These are phyloP conservation scores for Aspergillus tanneri DNA, from an alignment of 2,329 filamentous ascomycete species.

Conservation along the genomic window DNA sequence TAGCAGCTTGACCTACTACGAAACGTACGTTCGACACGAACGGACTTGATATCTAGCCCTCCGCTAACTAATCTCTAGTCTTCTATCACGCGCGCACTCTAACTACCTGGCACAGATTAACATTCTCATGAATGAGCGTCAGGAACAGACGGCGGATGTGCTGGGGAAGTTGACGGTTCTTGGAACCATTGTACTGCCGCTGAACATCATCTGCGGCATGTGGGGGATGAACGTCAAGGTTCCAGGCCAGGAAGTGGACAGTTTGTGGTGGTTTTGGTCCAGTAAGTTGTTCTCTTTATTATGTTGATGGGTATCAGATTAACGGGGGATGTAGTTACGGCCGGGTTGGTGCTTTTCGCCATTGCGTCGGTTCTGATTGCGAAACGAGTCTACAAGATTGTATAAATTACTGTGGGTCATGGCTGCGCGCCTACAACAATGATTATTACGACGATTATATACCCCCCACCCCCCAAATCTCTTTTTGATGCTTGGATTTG, in stretches of 20 bases:
- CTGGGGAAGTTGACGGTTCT: conserved; percentile 92
- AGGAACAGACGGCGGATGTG: conserved; percentile 93
- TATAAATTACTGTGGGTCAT: conserved; percentile 43
- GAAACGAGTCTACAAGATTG: conserved; percentile 79
- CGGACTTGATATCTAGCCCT: neutral
- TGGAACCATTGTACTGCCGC: conserved; percentile 93
- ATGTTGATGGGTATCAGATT: neutral
- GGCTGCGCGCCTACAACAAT: no score
- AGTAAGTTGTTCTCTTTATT: conserved; percentile 35
- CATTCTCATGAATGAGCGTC: conserved; percentile 96
- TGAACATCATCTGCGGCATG: conserved; percentile 98
- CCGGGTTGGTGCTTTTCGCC: conserved; percentile 74
- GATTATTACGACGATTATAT: neutral
- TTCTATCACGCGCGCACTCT: conserved; percentile 84
- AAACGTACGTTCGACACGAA: conserved; percentile 65
- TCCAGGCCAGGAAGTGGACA: conserved; percentile 82
- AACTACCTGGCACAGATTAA: conserved; percentile 99
- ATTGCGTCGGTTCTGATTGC: conserved; percentile 76
- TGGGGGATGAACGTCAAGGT: conserved; percentile 99
- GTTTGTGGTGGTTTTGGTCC: conserved; percentile 71
- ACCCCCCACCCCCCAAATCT: neutral
- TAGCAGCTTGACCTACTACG: conserved; percentile 89
- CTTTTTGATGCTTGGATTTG: neutral
- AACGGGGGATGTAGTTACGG: conserved; percentile 55
- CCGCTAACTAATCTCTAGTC: conserved; percentile 54